phyloP scores from a whole-genome alignment of 495 filamentous ascomycete genomes.

The Penicillium odoratum region DNA sequence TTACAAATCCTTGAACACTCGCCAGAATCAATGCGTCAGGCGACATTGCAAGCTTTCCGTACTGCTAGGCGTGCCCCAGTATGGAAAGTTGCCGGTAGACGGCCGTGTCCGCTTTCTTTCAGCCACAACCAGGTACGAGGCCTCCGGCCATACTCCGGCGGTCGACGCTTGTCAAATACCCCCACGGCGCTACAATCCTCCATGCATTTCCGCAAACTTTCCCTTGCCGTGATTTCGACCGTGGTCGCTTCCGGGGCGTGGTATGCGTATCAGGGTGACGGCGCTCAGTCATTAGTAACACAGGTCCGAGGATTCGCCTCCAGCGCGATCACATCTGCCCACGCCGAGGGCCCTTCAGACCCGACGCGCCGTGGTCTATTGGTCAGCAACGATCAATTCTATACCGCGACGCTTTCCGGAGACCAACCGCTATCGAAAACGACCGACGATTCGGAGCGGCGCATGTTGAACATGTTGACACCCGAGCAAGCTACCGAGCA shows the following conservation, averaged over 20 bases:
- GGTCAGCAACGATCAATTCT: conserved; percentile 81
- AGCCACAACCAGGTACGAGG: conserved; percentile 47
- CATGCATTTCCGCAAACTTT: conserved; percentile 66
- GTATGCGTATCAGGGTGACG: conserved; percentile 58
- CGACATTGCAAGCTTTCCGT: conserved; percentile 59
- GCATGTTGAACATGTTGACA: conserved; percentile 91
- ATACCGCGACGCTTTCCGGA: conserved; percentile 75
- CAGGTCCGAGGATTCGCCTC: conserved; percentile 33
- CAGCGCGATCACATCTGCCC: conserved; percentile 28
- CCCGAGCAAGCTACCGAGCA: conserved; percentile 92
- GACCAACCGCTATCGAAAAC: conserved; percentile 84
- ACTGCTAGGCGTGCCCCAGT: conserved; percentile 58
- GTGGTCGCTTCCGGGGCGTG: conserved; percentile 65
- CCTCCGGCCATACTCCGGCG: conserved; percentile 43
- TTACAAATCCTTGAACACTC: neutral
- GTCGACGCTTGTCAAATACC: conserved; percentile 36
- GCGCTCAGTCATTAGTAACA: conserved; percentile 24
- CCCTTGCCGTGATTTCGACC: conserved; percentile 59
- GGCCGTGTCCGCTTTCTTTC: conserved; percentile 43
- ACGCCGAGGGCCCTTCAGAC: conserved; percentile 34
- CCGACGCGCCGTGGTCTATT: conserved; percentile 54
- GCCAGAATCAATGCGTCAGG: conserved; percentile 60
- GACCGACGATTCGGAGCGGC: conserved; percentile 75
- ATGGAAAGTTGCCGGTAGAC: conserved; percentile 53
- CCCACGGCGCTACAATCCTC: conserved; percentile 50